phyloP scores from a whole-genome alignment of 352 stramenopile species.

The Pythium monospermum region DNA sequence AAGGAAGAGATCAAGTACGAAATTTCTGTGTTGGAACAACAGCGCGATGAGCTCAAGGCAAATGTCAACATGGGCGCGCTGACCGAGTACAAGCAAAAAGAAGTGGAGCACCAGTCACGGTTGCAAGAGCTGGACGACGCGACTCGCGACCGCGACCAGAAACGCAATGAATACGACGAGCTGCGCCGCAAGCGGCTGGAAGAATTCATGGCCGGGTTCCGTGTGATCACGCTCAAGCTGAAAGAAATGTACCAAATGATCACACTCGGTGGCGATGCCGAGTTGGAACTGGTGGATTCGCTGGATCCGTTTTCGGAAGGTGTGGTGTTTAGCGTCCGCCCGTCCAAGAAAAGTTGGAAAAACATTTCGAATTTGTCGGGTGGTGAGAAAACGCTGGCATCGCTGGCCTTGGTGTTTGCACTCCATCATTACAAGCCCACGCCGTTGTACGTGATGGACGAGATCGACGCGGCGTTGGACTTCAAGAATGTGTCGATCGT shows the following conservation, averaged over 20 bases:
- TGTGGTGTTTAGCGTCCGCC: constrained; percentile 98
- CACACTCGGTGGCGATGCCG: constrained; percentile 95
- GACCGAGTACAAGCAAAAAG: constrained; percentile 91
- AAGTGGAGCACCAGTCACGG: constrained; percentile 92
- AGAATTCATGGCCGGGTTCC: constrained; percentile 99
- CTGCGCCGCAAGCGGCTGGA: constrained; percentile 95
- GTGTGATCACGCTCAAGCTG: constrained; percentile 97
- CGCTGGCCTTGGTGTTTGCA: constrained; percentile 98
- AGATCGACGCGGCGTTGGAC: constrained; percentile 93
- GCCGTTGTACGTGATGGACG: constrained; percentile 98
- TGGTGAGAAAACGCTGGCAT: constrained; percentile 98
- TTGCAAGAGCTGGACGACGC: constrained; percentile 94
- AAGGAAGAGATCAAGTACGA: constrained; percentile 93
- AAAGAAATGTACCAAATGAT: constrained; percentile 99
- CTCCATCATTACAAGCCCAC: constrained; percentile 99
- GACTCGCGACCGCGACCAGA: constrained; percentile 89
- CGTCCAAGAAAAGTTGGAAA: constrained; percentile 99
- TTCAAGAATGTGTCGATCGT: constrained; percentile 99
- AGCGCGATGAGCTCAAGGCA: constrained; percentile 90
- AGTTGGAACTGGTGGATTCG: constrained; percentile 99
- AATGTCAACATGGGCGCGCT: constrained; percentile 94
- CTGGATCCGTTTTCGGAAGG: constrained; percentile 99
- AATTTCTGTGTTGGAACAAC: constrained; percentile 90
- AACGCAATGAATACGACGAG: constrained; percentile 94
- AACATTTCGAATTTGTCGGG: constrained; percentile 99